phyloP scores from a whole-genome alignment of 148 eudicot genomes.

The Camellia lanceoleosa region DNA sequence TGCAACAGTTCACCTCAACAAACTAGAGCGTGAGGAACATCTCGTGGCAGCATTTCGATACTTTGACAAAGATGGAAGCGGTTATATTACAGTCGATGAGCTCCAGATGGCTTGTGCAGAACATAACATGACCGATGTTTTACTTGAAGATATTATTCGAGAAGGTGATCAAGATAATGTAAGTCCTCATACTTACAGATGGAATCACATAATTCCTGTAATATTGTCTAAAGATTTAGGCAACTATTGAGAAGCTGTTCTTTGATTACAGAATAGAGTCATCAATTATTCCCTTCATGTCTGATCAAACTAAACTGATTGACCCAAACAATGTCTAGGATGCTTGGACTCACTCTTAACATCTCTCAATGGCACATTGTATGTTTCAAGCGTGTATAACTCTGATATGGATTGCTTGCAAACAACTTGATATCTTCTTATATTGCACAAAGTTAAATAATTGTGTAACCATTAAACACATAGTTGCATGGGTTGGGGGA shows the following conservation, averaged over 20 bases:
- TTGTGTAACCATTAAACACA: not conserved
- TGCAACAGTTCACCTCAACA: conserved; percentile 87
- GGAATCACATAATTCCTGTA: not conserved
- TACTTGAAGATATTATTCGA: conserved; percentile 72
- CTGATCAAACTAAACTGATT: conserved; percentile 1
- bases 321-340: not conserved
- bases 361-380: not conserved
- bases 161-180: conserved; percentile 93
- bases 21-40: conserved; percentile 91
- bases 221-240: not conserved
- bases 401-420: not conserved
- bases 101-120: conserved; percentile 84
- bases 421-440: not conserved
- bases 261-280: not conserved
- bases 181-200: conserved; percentile 23
- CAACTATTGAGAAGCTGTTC: not conserved
- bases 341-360: not conserved
- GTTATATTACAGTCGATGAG: conserved; percentile 89
- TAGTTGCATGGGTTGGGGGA: not conserved
- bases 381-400: not conserved
- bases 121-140: conserved; percentile 70
- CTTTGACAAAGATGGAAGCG: conserved; percentile 96
- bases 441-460: not conserved
- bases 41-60: conserved; percentile 88
- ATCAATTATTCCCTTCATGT: not conserved